Conservation (phyloP, 2,329 filamentous ascomycete species). For the Cryphonectria carpinicola region DNA sequence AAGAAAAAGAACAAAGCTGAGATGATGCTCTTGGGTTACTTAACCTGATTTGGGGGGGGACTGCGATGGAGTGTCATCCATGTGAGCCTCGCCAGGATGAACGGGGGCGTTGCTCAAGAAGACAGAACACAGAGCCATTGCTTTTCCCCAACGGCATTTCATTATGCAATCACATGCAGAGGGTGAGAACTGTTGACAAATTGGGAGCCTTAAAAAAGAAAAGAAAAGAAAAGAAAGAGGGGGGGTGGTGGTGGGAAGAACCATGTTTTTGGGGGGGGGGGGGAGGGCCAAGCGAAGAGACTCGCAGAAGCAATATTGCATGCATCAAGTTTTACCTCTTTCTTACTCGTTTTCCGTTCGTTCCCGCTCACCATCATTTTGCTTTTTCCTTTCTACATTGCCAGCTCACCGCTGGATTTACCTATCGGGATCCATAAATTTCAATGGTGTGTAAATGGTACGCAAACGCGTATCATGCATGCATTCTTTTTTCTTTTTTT, state of each 20-base stretch:
- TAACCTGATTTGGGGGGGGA: background rate
- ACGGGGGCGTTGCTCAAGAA: background rate
- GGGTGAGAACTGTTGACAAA: background rate
- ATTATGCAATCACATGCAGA: background rate
- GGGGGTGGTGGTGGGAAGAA: no score
- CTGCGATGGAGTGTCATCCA: background rate
- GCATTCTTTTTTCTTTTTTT: no score
- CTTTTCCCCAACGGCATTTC: background rate
- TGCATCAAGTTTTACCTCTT: constrained; percentile 1
- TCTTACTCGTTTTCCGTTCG: constrained; percentile 29
- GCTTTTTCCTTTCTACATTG: constrained; percentile 25
- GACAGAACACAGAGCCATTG: background rate
- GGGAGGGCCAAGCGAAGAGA: background rate
- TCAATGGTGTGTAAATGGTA: background rate
- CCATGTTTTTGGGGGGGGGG: no score
- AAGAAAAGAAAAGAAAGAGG: no score
- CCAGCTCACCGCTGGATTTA: constrained; percentile 7
- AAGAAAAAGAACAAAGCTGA: background rate
- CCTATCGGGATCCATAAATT: background rate
- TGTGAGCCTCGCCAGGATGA: constrained; percentile 5
- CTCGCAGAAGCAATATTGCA: background rate
- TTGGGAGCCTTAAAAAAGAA: background rate
- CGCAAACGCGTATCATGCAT: background rate
- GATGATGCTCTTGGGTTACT: background rate
- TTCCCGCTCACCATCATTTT: constrained; percentile 33